Evolutionary conservation across 164 flowering plant species (phyloP), one percentile per base, ranked within the genome.

Genomic region (Stephania japonica): DNA sequence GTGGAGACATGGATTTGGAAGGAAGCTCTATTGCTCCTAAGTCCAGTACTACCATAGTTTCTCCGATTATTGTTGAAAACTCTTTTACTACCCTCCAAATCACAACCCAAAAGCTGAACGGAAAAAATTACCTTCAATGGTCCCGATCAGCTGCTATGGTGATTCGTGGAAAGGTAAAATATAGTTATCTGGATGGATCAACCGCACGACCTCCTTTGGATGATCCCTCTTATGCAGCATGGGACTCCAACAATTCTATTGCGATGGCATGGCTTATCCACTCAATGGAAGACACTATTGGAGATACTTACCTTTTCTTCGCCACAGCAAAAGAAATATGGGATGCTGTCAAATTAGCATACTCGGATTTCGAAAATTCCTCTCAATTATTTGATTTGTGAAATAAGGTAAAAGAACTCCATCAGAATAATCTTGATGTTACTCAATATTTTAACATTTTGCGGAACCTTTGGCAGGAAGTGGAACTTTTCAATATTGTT

Each of bases 241-340:
- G 63, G 8, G 6, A 59, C 23, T 19, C 63, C 6, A 41, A 72
- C 19, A 72, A 72, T 12, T 65, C 75, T 5, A 72, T 72, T 68
- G 75, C 65, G 1, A 65, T 65, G 61, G 12, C 75, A 11, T 72
- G 75, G 75, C 38, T 72, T 16, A 41, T 72, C 41, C 43, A 72
- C 5, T 72, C 69, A 42, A 65, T 72, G 69, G 75, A 72, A 62
- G 75, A 72, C 18, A 62, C 44, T 21, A 64, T 65, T 43, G 59
- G n/a, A 61, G 43, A 43, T 24, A 72, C 43, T 25, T 47, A 72
- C 21, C 43, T 65, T 61, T 65, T 42, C 42, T 72, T 18, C 8
- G 14, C 69, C 42, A 72, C 23, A 23, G 53, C 62, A 32, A 72
- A 72, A 14, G 69, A 72, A 26, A 59, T 72, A 23, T 72, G 68